Evolutionary conservation across 164 flowering plant genomes (phyloP).

Genomic region (Dillenia turbinata): DNA sequence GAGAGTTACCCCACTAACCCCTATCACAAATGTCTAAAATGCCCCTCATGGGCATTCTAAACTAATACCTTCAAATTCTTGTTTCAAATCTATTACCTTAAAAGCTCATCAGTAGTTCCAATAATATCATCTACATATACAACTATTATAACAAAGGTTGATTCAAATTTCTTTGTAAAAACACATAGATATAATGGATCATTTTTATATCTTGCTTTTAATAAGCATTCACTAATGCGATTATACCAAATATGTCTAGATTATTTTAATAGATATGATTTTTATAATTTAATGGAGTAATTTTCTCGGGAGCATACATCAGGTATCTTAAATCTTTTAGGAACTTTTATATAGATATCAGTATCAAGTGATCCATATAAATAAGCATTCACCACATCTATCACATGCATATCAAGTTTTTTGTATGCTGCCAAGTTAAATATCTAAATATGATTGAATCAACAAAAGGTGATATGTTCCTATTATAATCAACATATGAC

Average conservation of each 20-base stretch:
- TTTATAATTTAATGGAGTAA: not conserved
- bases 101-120: too few species aligned
- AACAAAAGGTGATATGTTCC: conserved; percentile 8
- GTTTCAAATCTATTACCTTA: too few species aligned
- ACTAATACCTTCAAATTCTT: too few species aligned
- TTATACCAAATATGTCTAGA: not conserved
- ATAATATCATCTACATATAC: too few species aligned
- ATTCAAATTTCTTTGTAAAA: too few species aligned
- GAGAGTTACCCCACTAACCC: too few species aligned
- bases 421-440: not conserved
- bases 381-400: too few species aligned
- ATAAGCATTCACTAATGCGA: not conserved
- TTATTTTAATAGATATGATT: not conserved
- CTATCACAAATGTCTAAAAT: too few species aligned
- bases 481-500: conserved; percentile 2
- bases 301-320: not conserved
- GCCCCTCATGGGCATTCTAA: too few species aligned
- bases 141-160: too few species aligned
- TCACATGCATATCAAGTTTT: not conserved
- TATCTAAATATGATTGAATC: not conserved
- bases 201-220: not conserved
- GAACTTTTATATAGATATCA: conserved; percentile 5
- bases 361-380: conserved; percentile 11
- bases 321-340: not conserved
- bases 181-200: not conserved